These are phyloP conservation scores for Oropetium thomaeum DNA, from an alignment of 176 grass and related monocot species.

Conservation along the genomic window DNA sequence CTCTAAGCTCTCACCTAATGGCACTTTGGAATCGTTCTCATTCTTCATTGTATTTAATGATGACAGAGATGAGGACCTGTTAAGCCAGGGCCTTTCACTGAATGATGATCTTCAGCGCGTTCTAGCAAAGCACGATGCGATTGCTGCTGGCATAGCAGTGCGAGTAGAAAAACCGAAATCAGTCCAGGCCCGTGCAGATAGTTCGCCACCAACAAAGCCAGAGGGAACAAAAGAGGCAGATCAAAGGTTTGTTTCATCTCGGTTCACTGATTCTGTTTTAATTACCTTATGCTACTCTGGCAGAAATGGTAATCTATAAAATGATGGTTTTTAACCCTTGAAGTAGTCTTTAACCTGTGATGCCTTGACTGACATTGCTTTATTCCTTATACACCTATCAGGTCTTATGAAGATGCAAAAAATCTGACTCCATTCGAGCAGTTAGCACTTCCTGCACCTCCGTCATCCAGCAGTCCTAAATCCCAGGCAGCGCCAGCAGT, in stretches of 20 bases:
- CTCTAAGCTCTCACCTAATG: not conserved
- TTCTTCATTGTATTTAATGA: constrained; percentile 35
- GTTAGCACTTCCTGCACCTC: constrained; percentile 64
- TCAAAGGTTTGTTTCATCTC: constrained; percentile 50
- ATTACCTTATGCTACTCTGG: not conserved
- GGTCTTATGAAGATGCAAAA: constrained; percentile 46
- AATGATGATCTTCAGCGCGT: constrained; percentile 97
- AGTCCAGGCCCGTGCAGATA: constrained; percentile 19
- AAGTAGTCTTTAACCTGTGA: not conserved
- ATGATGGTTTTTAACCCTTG: constrained; percentile 3
- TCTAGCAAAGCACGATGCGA: constrained; percentile 82
- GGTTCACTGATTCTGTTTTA: not conserved
- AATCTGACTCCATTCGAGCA: constrained; percentile 51
- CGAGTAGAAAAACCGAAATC: constrained; percentile 57
- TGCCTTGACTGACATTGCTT: constrained; percentile 18
- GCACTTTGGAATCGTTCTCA: constrained; percentile 22
- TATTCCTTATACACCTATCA: constrained; percentile 15
- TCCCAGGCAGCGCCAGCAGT: constrained; percentile 30
- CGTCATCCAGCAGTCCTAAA: constrained; percentile 46
- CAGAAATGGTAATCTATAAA: not conserved
- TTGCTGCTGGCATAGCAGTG: constrained; percentile 77
- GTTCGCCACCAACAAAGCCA: constrained; percentile 37
- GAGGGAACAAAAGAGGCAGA: constrained; percentile 34
- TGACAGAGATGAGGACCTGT: constrained; percentile 74
- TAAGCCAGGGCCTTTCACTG: constrained; percentile 78